These are phyloP conservation scores for Funneliformis caledonium DNA, from an alignment of 371 early-diverging fungal genomes.

Conservation along the genomic window DNA sequence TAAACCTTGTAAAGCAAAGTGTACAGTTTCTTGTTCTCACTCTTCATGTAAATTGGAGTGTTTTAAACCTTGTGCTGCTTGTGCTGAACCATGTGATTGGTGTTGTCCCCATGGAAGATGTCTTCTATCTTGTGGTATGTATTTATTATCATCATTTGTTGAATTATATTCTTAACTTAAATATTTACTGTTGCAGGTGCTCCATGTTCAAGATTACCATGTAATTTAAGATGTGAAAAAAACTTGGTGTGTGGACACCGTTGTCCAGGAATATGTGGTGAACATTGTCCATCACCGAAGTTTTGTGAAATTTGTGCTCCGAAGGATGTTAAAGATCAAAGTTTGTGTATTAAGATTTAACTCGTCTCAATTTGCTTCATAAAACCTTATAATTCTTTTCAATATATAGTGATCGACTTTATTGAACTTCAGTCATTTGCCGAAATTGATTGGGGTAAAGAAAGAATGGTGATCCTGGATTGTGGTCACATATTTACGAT, in stretches of 20 bases:
- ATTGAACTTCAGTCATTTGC: constrained; percentile 45
- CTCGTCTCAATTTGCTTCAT: neutral
- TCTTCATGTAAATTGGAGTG: constrained; percentile 47
- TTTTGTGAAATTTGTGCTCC: constrained; percentile 48
- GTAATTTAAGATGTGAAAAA: constrained; percentile 54
- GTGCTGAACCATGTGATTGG: constrained; percentile 52
- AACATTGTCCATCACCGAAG: constrained; percentile 49
- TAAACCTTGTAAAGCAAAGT: constrained; percentile 50
- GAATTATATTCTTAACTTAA: neutral
- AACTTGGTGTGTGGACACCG: constrained; percentile 55
- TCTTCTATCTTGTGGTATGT: neutral
- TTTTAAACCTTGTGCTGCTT: constrained; percentile 49
- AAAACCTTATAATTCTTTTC: neutral
- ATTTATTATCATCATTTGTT: neutral
- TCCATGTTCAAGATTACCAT: constrained; percentile 60
- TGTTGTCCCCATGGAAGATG: constrained; percentile 48
- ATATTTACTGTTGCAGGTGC: constrained; percentile 43
- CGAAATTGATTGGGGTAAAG: constrained; percentile 48
- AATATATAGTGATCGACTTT: constrained; percentile 46
- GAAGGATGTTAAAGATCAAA: constrained; percentile 31
- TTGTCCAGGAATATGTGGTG: constrained; percentile 61
- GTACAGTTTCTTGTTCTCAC: constrained; percentile 51
- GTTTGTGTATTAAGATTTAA: constrained; percentile 6
- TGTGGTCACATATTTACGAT: constrained; percentile 57
- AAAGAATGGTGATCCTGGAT: constrained; percentile 49